Conservation (phyloP, 2,329 filamentous ascomycete genomes). For the Didymella exigua region DNA sequence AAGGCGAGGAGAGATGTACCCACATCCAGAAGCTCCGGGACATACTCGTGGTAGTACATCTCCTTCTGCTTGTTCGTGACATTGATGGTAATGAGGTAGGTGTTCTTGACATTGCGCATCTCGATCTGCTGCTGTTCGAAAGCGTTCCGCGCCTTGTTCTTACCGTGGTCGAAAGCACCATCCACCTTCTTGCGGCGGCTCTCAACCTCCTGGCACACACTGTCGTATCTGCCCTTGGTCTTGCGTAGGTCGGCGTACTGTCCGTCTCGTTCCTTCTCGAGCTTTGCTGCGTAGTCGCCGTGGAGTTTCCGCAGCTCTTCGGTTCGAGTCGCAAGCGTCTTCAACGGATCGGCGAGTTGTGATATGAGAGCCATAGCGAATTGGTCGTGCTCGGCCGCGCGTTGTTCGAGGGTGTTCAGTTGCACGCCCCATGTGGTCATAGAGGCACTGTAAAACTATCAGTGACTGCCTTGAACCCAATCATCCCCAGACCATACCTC, state of each 20-base stretch:
- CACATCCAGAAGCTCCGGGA: constrained; percentile 91
- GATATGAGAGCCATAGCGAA: constrained; percentile 78
- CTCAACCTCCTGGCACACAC: constrained; percentile 92
- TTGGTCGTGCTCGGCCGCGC: constrained; percentile 86
- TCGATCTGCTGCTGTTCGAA: constrained; percentile 92
- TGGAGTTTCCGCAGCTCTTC: constrained; percentile 94
- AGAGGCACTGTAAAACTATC: constrained; percentile 69
- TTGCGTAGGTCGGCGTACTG: constrained; percentile 88
- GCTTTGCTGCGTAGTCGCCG: constrained; percentile 82
- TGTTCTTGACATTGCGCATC: constrained; percentile 98
- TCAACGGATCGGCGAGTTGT: constrained; percentile 86
- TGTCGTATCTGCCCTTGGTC: constrained; percentile 90
- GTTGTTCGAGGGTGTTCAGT: constrained; percentile 83
- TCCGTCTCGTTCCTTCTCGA: constrained; percentile 86
- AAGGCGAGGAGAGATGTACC: constrained; percentile 14
- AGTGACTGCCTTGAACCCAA: constrained; percentile 19
- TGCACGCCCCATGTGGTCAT: constrained; percentile 97
- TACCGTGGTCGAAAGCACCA: constrained; percentile 82
- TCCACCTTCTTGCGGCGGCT: constrained; percentile 93
- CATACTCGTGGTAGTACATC: constrained; percentile 94
- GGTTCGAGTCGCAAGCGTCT: constrained; percentile 73
- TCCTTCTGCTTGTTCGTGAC: constrained; percentile 98
- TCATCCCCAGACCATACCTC: constrained; percentile 59
- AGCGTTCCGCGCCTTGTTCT: constrained; percentile 84
- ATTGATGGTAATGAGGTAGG: constrained; percentile 95